These are phyloP conservation scores for Gastrolobium bilobum DNA, from an alignment of 306 rosid species.

Conservation along the genomic window DNA sequence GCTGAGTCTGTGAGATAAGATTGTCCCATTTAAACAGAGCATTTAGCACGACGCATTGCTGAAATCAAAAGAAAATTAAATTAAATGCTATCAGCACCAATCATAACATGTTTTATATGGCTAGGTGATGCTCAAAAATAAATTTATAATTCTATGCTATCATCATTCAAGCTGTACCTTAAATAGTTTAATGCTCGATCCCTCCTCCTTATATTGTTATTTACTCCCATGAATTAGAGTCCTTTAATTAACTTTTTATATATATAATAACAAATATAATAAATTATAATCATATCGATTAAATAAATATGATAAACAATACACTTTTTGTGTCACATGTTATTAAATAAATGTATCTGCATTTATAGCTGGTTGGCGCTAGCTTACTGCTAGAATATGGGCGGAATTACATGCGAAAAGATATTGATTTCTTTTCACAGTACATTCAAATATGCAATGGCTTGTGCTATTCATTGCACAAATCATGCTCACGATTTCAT, in stretches of 20 bases:
- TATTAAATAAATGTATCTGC: background rate
- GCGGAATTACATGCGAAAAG: conserved; percentile 17
- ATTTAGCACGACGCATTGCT: conserved; percentile 12
- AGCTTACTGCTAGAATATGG: conserved; percentile 7
- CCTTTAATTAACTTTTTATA: background rate
- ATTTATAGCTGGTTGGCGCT: background rate
- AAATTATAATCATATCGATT: background rate
- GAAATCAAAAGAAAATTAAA: conserved; percentile 25
- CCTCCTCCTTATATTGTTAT: conserved; percentile 2
- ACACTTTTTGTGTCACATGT: conserved; percentile 33
- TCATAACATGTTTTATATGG: conserved; percentile 36
- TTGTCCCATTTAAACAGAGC: background rate
- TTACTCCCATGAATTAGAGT: conserved; percentile 29
- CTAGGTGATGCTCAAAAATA: background rate
- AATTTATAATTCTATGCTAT: conserved; percentile 24
- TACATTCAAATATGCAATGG: background rate
- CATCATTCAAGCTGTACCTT: conserved; percentile 32
- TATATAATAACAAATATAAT: background rate
- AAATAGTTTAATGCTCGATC: conserved; percentile 38
- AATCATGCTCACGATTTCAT: conserved; percentile 15
- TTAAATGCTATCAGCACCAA: conserved; percentile 28
- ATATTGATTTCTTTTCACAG: conserved; percentile 24
- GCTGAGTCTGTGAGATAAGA: background rate
- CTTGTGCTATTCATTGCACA: background rate
- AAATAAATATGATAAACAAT: conserved; percentile 11